Conservation (phyloP, 257 asterid genomes). For the Plantago elongata region DNA sequence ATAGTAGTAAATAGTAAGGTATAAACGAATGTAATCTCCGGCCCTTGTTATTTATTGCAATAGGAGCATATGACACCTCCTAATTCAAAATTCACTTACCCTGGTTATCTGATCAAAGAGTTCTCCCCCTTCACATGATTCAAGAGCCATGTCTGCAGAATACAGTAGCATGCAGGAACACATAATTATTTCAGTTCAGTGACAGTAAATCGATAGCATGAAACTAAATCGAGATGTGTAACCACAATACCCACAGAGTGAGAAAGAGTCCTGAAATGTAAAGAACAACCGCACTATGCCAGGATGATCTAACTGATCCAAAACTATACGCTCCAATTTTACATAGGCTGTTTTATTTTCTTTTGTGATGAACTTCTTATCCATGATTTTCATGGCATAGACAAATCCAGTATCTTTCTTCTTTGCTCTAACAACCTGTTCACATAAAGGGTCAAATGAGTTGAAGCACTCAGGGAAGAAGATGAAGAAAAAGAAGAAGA, state of each 20-base stretch:
- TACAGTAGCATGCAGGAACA: constrained; percentile 23
- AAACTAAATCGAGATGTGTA: neutral
- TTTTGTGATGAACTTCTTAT: constrained; percentile 92
- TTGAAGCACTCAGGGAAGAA: constrained; percentile 4
- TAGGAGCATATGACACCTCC: neutral
- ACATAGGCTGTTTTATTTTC: constrained; percentile 98
- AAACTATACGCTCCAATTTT: constrained; percentile 93
- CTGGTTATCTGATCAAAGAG: constrained; percentile 95
- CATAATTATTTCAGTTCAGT: constrained; percentile 21
- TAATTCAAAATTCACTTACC: constrained; percentile 40
- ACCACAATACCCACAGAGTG: constrained; percentile 75
- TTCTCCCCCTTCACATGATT: constrained; percentile 99
- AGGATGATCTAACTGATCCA: constrained; percentile 96
- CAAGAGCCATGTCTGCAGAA: constrained; percentile 93
- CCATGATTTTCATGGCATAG: constrained; percentile 98
- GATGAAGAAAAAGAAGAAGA: neutral
- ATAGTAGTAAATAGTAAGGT: no score
- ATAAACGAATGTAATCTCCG: neutral
- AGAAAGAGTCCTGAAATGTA: constrained; percentile 88
- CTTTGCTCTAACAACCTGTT: constrained; percentile 92
- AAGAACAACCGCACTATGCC: constrained; percentile 82
- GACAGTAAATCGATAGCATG: constrained; percentile 14
- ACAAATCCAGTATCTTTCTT: constrained; percentile 84
- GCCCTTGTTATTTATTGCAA: neutral
- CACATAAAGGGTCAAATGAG: constrained; percentile 13